Evolutionary conservation across 176 grass and related monocot species (phyloP).

Genomic region (Carex cristatella): DNA sequence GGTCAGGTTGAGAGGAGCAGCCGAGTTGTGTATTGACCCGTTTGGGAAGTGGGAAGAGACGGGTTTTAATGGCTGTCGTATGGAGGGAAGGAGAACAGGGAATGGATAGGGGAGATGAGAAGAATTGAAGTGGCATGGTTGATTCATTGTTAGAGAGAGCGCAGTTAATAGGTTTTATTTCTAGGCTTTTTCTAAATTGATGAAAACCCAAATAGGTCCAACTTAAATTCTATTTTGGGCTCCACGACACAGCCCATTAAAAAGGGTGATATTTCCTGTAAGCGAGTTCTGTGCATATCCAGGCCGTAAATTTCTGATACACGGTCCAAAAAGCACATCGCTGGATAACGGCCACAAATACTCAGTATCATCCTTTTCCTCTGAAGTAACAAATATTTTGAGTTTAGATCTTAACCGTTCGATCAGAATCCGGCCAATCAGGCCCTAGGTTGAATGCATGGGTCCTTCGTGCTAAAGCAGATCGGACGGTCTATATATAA

Average conservation of each 20-base stretch:
- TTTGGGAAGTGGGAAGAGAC: not conserved
- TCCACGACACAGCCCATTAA: not conserved
- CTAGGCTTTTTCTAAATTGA: not conserved
- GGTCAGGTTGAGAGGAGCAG: slow-evolving; percentile 15
- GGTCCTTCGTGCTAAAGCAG: too few relatives aligned
- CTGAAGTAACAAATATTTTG: too few relatives aligned
- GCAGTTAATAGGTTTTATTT: slow-evolving; percentile 8
- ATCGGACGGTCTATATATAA: too few relatives aligned
- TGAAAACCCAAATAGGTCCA: not conserved
- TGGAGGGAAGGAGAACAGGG: not conserved
- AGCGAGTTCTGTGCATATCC: not conserved
- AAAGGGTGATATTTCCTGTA: not conserved
- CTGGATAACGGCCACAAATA: not conserved
- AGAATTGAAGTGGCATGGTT: not conserved
- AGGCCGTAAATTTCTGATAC: not conserved
- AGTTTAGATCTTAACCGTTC: too few relatives aligned
- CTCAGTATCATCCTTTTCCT: too few relatives aligned
- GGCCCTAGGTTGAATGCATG: too few relatives aligned
- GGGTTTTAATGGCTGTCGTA: not conserved
- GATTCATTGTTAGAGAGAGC: not conserved
- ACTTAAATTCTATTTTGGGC: not conserved
- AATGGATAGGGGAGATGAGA: slow-evolving; percentile 6
- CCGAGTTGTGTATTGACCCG: not conserved
- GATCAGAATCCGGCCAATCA: not conserved
- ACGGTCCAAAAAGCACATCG: not conserved